Evolutionary conservation across 495 filamentous ascomycete species (phyloP), one percentile per base, ranked within the genome.

Genomic region (Trichoderma reesei): DNA sequence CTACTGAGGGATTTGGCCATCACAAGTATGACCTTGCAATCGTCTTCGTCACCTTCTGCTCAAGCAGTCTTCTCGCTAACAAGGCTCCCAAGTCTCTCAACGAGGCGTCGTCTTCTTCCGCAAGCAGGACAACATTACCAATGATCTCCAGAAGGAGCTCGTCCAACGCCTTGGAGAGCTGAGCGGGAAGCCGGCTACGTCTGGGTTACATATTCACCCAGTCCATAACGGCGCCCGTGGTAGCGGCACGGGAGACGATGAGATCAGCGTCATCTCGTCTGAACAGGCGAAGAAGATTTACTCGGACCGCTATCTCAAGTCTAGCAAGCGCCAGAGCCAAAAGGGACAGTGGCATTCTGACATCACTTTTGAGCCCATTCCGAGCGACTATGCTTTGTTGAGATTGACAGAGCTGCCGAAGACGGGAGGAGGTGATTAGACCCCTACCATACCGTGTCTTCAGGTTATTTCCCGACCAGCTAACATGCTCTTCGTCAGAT

Each of bases 51-150:
- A 4, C 9, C 11, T 46, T 14, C 26, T 62, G 5, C 0, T 41
- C n/a, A 2, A 10, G 1, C 5, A 31, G 7, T 4, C 18, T 2
- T 14, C 34, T 33, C 9, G 20, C 51, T 56, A 13, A 56, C 31
- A 56, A 3, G 3, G 7, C 26, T 33, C 26, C 2, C 20, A 46
- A 92, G 89, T 94, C 68, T 92, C 89, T 16, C 85, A 87, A 67
- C 84, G 89, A 0, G 88, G 89, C 3, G 90, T 94, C 0, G 90
- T 92, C 46, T 91, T 91, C 78, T 90, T 94, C 76, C 87, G 89
- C 36, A 80, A 83, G 41, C 90, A 92, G 67, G 82, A 90, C 71
- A 80, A 76, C 62, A 72, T 90, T 8, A 80, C 79, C 67, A 79
- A 88, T 66, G 82, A 86, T 18, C 75, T 85, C 20, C 85, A 89